These are phyloP conservation scores for Melaleuca quinquenervia DNA, from an alignment of 345 rosid species.

Conservation along the genomic window DNA sequence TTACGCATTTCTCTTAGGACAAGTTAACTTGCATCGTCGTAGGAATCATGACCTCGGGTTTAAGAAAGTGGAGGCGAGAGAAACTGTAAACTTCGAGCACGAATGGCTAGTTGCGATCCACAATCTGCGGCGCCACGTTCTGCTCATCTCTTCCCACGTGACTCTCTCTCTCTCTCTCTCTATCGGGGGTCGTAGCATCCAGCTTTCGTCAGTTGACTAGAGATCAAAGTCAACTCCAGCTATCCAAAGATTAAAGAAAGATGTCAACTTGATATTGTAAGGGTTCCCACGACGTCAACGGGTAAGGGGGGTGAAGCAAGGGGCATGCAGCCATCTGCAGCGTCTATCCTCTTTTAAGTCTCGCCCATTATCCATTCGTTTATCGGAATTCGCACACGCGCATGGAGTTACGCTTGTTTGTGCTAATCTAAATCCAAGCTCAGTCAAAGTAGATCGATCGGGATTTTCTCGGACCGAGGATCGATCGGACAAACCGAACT, in stretches of 20 bases:
- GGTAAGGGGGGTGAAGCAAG: not conserved
- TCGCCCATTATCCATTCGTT: not conserved
- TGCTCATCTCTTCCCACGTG: not conserved
- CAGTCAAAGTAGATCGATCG: not conserved
- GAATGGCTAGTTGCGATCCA: not conserved
- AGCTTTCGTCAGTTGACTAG: not conserved
- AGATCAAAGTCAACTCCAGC: not conserved
- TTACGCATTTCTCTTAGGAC: not conserved
- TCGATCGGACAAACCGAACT: not conserved
- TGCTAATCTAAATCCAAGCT: not conserved
- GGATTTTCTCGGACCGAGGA: accelerated
- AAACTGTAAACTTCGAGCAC: not conserved
- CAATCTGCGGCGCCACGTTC: not conserved
- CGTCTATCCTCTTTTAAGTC: not conserved
- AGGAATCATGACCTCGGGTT: not conserved
- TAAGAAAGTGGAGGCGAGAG: not conserved
- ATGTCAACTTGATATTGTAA: not conserved
- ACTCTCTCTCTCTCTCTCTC: not conserved
- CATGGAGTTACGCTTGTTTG: not conserved
- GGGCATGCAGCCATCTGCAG: not conserved
- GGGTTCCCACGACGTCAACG: not conserved
- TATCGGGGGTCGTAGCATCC: not conserved
- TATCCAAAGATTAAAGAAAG: not conserved
- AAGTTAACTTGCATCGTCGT: not conserved
- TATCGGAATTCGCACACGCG: not conserved